Evolutionary conservation across 2,329 filamentous ascomycete species (phyloP), one percentile per base, ranked within the genome.

Genomic region (Helotiales sp.): DNA sequence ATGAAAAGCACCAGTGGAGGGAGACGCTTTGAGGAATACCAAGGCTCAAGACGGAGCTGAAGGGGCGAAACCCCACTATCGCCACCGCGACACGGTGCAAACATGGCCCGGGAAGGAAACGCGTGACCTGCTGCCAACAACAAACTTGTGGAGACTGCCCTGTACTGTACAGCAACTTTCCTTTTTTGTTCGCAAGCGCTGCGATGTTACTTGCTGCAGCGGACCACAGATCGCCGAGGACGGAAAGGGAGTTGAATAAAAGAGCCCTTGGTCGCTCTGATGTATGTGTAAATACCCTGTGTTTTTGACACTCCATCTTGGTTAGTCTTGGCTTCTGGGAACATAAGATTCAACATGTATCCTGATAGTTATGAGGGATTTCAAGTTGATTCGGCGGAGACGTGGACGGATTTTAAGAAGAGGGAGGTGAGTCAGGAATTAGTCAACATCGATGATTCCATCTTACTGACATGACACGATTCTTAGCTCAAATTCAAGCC

Each of bases 401-500:
- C 66, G 40, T 70, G 66, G 64, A 67, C 63, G 2, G 69, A 70
- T 15, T 71, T 71, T 54, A 46, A 46, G 42, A 46, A 46, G 27
- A 25, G 42, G n/a, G 42, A 46, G 24, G 42, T 46, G 24, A 25
- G 24, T 46, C 25, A 15, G 27, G 31, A 3, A 12, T n/a, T 8
- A 46, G 12, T 9, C 4, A 42, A 42, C 22, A 25, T 22, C 38
- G 22, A 25, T 17, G 6, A 22, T 22, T 22, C 22, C 22, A 25
- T 22, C 10, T 22, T 19, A 17, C 38, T 42, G 38, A 42, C 65
- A 70, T 44, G 38, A 42, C 65, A 70, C 42, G 67, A 67, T 59
- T 67, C 67, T 25, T 66, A 93, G 79, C 91, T 91, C 78, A 83
- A 87, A 66, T 85, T 92, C 58, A 95, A 96, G 78, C 89, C 89